Evolutionary conservation across 2,329 filamentous ascomycete genomes (phyloP).

Genomic region (Phialocephala sp.): DNA sequence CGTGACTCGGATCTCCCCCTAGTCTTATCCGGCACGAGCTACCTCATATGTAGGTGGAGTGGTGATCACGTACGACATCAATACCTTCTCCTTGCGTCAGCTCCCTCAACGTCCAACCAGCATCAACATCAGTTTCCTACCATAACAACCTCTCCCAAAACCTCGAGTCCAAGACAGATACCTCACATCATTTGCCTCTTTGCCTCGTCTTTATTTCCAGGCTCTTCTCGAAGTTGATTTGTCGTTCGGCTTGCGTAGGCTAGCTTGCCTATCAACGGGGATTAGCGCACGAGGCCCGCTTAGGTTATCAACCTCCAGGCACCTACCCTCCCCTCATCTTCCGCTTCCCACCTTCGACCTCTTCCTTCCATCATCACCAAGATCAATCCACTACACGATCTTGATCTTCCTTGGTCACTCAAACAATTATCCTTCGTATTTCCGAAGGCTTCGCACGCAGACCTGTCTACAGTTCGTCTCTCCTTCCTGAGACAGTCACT

Average conservation of each 20-base stretch:
- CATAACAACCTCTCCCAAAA: neutral
- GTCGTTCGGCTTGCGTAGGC: slow-evolving; percentile 25
- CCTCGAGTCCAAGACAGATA: neutral
- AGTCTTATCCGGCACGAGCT: slow-evolving; percentile 17
- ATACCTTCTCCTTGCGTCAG: neutral
- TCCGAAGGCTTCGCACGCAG: slow-evolving; percentile 20
- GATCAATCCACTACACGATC: slow-evolving; percentile 5
- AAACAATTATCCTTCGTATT: slow-evolving; percentile 19
- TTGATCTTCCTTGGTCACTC: slow-evolving; percentile 20
- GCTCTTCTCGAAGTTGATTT: slow-evolving; percentile 28
- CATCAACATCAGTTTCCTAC: neutral
- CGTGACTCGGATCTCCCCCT: slow-evolving; percentile 17
- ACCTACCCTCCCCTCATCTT: slow-evolving; percentile 19
- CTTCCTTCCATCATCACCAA: slow-evolving; percentile 28
- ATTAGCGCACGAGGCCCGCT: neutral
- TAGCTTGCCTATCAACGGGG: slow-evolving; percentile 16
- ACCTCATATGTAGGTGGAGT: neutral
- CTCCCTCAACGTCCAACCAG: neutral
- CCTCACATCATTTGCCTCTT: neutral
- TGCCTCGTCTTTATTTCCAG: slow-evolving; percentile 23
- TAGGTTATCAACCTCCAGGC: slow-evolving; percentile 30
- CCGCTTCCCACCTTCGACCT: slow-evolving; percentile 23
- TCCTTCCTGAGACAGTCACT: slow-evolving; percentile 29
- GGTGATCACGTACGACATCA: neutral
- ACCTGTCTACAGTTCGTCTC: slow-evolving; percentile 28